These are phyloP conservation scores for Parafenestella ontariensis DNA, from an alignment of 2,329 filamentous ascomycete species.

Conservation along the genomic window DNA sequence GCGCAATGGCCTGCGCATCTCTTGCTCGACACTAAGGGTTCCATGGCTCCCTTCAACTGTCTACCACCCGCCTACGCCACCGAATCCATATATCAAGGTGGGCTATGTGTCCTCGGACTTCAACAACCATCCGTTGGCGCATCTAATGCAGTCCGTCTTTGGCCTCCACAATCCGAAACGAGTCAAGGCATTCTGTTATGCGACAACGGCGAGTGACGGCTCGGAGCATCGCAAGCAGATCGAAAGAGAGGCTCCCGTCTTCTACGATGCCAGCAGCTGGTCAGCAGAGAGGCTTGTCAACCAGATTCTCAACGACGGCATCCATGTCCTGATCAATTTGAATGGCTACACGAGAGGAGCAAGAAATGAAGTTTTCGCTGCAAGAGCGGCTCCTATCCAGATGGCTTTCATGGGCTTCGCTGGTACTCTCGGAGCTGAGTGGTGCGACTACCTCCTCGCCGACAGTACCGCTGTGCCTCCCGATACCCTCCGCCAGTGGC, in stretches of 20 bases:
- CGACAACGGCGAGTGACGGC: constrained; percentile 88
- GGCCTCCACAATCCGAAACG: constrained; percentile 79
- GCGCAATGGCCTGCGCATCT: constrained; percentile 91
- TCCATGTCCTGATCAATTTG: constrained; percentile 96
- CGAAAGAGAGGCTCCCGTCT: constrained; percentile 88
- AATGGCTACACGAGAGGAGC: constrained; percentile 97
- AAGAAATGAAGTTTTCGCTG: constrained; percentile 97
- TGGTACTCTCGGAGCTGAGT: constrained; percentile 92
- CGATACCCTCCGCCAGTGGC: constrained; percentile 79
- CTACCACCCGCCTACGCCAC: constrained; percentile 84
- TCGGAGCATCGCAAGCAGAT: constrained; percentile 92
- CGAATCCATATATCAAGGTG: constrained; percentile 82
- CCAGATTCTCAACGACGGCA: constrained; percentile 85
- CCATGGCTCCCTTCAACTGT: constrained; percentile 85
- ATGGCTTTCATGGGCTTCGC: constrained; percentile 99
- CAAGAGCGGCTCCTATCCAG: constrained; percentile 90
- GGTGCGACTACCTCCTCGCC: constrained; percentile 96
- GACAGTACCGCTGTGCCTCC: constrained; percentile 86
- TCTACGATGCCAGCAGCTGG: constrained; percentile 88
- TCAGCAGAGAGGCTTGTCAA: constrained; percentile 81
- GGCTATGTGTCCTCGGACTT: constrained; percentile 98
- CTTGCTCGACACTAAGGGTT: constrained; percentile 83
- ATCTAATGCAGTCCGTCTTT: constrained; percentile 99
- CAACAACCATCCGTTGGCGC: constrained; percentile 96
- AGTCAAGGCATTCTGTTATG: constrained; percentile 91